Evolutionary conservation across 2,329 filamentous ascomycete species (phyloP), one percentile per base, ranked within the genome.

Genomic region (Penicillium expansum): DNA sequence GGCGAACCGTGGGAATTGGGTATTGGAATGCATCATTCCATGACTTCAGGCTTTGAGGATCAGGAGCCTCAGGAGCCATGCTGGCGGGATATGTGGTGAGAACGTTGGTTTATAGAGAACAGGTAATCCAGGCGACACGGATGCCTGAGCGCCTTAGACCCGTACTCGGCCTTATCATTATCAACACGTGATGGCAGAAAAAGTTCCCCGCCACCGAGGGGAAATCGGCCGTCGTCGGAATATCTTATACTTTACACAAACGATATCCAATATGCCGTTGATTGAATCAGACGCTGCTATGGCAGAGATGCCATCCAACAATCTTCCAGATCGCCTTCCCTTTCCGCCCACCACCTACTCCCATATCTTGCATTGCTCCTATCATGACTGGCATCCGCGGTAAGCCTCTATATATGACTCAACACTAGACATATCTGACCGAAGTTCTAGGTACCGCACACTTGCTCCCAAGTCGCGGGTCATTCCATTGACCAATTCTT

Each of bases 331-430:
- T 49, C 68, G 64, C 13, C 78, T 91, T 18, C 85, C 84, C 20
- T 97, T 99, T 70, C 90, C 92, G 20, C 91, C 91, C 1, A 84
- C 96, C 56, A 91, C 87, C 32, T 89, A 87, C 70, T 85, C 88
- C 45, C 93, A 99, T 69, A 95, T 99, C 59, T 79, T 96, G 53
- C 89, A 97, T 75, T 99, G 93, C 77, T 95, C 94, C 41, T 97
- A 95, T 74, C 90, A 96, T 72, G 85, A 83, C 58, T 99, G 94
- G 94, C 91, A 96, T 69, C 86, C 89, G 47, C 87, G 84, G 82
- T 91, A 77, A 50, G 78, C 6, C 43, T 27, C 29, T 41, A 24
- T 45, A 24, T 20, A 49, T 42, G 32, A 39, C 42, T 48, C 11
- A 33, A 42, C 50, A 18, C 38, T 27, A 16, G 37, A 18, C 44